A percentile compares a stretch with the other conserved stretches of the same genome.
These are phyloP conservation scores for Salix arbutifolia DNA, from an alignment of 345 rosid genomes.

Conservation along the genomic window DNA sequence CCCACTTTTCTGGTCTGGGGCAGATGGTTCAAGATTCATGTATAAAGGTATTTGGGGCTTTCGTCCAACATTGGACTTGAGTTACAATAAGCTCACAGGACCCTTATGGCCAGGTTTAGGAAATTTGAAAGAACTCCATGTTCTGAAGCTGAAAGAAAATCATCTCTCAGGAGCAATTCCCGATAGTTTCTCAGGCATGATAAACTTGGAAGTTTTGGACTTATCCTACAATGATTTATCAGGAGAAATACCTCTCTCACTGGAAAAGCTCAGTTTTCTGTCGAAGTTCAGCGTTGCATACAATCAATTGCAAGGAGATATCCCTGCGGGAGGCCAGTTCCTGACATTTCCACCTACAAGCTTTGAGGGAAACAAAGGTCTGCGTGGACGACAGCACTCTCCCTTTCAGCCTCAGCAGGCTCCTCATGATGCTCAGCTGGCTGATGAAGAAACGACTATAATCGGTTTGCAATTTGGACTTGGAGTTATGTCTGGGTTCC, in stretches of 20 bases:
- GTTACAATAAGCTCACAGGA: slow-evolving; percentile 21
- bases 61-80: slow-evolving; percentile 19
- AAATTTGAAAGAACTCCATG: slow-evolving; percentile 24
- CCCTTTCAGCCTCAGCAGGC: not conserved
- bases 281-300: slow-evolving; percentile 20
- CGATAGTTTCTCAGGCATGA: slow-evolving; percentile 13
- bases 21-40: not conserved
- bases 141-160: slow-evolving; percentile 1
- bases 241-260: slow-evolving; percentile 26
- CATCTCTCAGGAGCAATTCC: slow-evolving; percentile 19
- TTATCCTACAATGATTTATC: slow-evolving; percentile 18
- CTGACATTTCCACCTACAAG: slow-evolving; percentile 28
- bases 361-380: slow-evolving; percentile 27
- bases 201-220: slow-evolving; percentile 17
- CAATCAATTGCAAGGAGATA: slow-evolving; percentile 24
- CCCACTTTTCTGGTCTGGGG: not conserved
- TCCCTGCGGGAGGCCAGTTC: slow-evolving; percentile 28
- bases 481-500: slow-evolving; percentile 25
- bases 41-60: slow-evolving; percentile 17
- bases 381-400: not conserved
- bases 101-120: slow-evolving; percentile 21
- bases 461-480: slow-evolving; percentile 12
- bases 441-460: not conserved
- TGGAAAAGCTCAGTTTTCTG: slow-evolving; percentile 20
- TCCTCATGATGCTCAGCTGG: not conserved